phyloP scores from a whole-genome alignment of 805 yeast species.

The Barnettozyma californica region DNA sequence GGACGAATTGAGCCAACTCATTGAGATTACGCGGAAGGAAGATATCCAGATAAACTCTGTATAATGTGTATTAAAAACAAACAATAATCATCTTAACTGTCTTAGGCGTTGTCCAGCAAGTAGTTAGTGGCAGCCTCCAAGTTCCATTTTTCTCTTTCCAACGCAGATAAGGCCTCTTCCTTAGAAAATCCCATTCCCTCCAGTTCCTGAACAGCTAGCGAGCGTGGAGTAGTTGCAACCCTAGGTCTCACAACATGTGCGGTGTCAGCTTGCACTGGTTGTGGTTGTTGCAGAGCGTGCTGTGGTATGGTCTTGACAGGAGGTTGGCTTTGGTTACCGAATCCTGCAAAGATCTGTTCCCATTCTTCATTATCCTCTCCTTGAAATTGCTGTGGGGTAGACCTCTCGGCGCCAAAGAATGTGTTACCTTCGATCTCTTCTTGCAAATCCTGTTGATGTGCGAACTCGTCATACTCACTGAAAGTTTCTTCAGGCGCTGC shows the following conservation, averaged over 20 bases:
- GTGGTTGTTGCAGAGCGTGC: slow-evolving; percentile 6
- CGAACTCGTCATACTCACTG: slow-evolving; percentile 22
- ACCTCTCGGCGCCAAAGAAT: slow-evolving; percentile 22
- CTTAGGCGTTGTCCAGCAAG: slow-evolving; percentile 60
- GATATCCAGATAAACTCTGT: not conserved
- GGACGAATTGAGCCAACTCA: slow-evolving; percentile 9
- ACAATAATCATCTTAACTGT: not conserved
- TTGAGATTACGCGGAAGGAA: slow-evolving; percentile 7
- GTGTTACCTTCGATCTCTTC: slow-evolving; percentile 21
- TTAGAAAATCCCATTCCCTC: slow-evolving; percentile 86
- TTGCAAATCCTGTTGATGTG: slow-evolving; percentile 15
- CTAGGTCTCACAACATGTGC: slow-evolving; percentile 21
- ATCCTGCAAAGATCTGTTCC: slow-evolving; percentile 91
- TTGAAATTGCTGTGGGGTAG: slow-evolving; percentile 5
- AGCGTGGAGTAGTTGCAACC: slow-evolving; percentile 41
- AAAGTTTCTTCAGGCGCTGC: slow-evolving; percentile 32
- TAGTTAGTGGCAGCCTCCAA: slow-evolving; percentile 84
- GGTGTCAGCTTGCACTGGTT: slow-evolving; percentile 1
- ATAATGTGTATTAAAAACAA: not conserved
- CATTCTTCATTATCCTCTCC: slow-evolving; percentile 61
- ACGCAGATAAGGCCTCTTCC: slow-evolving; percentile 60
- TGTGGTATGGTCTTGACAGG: slow-evolving; percentile 6
- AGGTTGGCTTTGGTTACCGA: slow-evolving; percentile 48
- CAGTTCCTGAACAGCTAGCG: slow-evolving; percentile 66
- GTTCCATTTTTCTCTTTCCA: slow-evolving; percentile 65